These are phyloP conservation scores for Plectranthus barbatus DNA, from an alignment of 257 asterid genomes.

Conservation along the genomic window DNA sequence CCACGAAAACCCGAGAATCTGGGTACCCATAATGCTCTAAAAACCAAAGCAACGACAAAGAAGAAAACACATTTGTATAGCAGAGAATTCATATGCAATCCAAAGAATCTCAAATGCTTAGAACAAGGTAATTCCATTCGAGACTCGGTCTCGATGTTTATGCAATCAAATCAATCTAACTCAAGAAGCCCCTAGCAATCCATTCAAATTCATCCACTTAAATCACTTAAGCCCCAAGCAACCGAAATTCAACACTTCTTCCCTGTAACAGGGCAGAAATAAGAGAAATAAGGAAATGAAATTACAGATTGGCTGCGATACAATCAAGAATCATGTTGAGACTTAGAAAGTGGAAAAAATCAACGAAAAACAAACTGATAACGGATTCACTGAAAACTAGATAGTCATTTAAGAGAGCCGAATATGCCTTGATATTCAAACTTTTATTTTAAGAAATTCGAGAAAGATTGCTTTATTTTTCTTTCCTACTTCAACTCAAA, in stretches of 20 bases:
- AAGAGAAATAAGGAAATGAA: background rate
- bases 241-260: background rate
- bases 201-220: background rate
- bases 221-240: background rate
- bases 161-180: conserved; percentile 8
- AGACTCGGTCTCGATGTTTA: conserved; percentile 1
- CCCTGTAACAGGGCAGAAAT: conserved; percentile 11
- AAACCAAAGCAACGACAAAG: conserved; percentile 32
- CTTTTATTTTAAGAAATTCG: background rate
- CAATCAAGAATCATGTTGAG: background rate
- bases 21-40: conserved; percentile 36
- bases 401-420: background rate
- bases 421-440: background rate
- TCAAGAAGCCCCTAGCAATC: background rate
- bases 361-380: background rate
- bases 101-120: conserved; percentile 51
- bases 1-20: conserved; percentile 28
- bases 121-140: conserved; percentile 41
- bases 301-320: background rate
- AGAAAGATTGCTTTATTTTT: background rate
- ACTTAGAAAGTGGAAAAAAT: background rate
- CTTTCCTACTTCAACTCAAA: background rate
- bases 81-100: conserved; percentile 38
- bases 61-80: conserved; percentile 52
- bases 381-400: background rate